Conservation (phyloP, 441 rosid genomes). For the Isatis lusitanica region DNA sequence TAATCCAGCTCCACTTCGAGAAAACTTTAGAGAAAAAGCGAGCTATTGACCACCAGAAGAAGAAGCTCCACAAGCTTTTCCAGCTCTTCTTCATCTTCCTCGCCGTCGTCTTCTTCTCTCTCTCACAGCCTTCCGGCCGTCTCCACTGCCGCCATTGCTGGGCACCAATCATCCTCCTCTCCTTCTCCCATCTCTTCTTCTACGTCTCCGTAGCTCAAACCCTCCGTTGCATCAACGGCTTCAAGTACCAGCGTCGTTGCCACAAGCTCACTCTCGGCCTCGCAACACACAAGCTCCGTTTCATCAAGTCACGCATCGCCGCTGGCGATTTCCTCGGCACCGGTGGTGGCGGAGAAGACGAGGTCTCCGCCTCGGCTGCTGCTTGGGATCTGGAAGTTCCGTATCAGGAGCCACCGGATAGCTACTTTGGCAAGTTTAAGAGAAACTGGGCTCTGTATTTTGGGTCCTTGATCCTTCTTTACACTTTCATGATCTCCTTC, state of each 20-base stretch:
- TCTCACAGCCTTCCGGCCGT: conserved; percentile 56
- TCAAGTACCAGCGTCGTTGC: conserved; percentile 91
- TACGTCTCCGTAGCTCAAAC: conserved; percentile 92
- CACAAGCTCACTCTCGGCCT: conserved; percentile 92
- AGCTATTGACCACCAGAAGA: conserved; percentile 93
- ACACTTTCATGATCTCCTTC: conserved; percentile 76
- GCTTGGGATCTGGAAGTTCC: conserved; percentile 80
- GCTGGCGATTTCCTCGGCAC: conserved; percentile 47
- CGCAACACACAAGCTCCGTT: conserved; percentile 85
- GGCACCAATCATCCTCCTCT: conserved; percentile 72
- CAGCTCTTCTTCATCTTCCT: conserved; percentile 87
- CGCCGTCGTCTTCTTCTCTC: conserved; percentile 54
- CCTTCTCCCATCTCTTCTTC: conserved; percentile 83
- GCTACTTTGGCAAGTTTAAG: conserved; percentile 89
- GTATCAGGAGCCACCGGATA: conserved; percentile 93
- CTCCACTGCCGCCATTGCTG: conserved; percentile 95
- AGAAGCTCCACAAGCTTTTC: conserved; percentile 84
- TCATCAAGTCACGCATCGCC: conserved; percentile 58
- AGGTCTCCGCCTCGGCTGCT: conserved; percentile 37
- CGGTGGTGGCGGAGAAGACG: conserved; percentile 47
- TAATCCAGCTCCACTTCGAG: conserved; percentile 94
- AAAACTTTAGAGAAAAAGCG: conserved; percentile 90
- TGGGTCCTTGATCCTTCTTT: conserved; percentile 81
- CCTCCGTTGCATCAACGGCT: conserved; percentile 89
- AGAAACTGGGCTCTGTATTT: conserved; percentile 94